Evolutionary conservation across 1,284 basidiomycete genomes (phyloP).

Genomic region (Cutaneotrichosporon arboriforme): DNA sequence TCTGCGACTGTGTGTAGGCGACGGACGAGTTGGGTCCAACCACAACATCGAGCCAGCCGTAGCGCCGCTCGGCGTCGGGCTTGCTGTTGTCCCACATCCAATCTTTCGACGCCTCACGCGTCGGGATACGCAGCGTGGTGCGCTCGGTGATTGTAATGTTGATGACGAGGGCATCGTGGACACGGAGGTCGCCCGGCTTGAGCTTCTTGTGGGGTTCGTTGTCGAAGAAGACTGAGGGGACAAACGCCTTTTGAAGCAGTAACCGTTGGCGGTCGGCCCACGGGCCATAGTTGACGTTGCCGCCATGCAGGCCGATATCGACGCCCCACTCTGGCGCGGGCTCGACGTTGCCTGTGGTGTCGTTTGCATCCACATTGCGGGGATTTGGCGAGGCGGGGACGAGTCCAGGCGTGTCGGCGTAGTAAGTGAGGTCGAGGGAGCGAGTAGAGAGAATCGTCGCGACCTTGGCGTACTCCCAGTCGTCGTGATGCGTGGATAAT

Average conservation of each 20-base stretch:
- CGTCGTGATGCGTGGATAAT: constrained; percentile 26
- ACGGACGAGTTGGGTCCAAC: constrained; percentile 76
- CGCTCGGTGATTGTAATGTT: constrained; percentile 72
- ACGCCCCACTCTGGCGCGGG: constrained; percentile 86
- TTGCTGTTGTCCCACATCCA: constrained; percentile 32
- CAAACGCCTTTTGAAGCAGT: constrained; percentile 71
- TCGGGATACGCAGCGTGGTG: constrained; percentile 72
- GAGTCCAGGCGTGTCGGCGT: constrained; percentile 59
- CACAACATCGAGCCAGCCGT: constrained; percentile 63
- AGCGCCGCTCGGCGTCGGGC: constrained; percentile 53
- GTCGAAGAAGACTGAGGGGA: constrained; percentile 70
- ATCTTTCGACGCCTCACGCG: constrained; percentile 61
- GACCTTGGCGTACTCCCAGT: constrained; percentile 75
- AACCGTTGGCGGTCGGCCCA: constrained; percentile 87
- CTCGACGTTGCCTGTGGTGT: constrained; percentile 78
- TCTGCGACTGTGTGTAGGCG: constrained; percentile 74
- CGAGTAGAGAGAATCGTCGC: constrained; percentile 73
- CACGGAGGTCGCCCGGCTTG: constrained; percentile 68
- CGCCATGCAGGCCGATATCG: constrained; percentile 70
- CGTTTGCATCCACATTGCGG: constrained; percentile 48
- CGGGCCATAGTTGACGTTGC: constrained; percentile 75
- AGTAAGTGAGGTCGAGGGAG: constrained; percentile 71
- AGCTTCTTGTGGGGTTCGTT: constrained; percentile 56
- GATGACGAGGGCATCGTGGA: constrained; percentile 71
- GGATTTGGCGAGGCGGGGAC: constrained; percentile 43